These are phyloP conservation scores for Amylostereum areolatum DNA, from an alignment of 1,284 basidiomycete genomes.

Conservation along the genomic window DNA sequence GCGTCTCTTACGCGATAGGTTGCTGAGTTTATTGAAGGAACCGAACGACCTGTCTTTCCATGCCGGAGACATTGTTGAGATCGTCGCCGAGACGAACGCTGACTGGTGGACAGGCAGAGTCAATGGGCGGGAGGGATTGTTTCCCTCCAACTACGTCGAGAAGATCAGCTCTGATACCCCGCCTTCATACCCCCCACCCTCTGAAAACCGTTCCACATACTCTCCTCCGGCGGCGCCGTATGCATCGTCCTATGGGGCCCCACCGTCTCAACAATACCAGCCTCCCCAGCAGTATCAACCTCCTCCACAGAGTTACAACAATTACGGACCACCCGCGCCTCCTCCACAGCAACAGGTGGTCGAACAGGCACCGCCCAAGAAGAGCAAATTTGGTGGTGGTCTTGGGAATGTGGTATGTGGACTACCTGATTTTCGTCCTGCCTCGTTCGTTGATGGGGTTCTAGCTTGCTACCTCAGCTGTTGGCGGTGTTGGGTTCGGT, in stretches of 20 bases:
- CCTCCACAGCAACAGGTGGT: constrained; percentile 26
- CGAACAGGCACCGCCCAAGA: constrained; percentile 34
- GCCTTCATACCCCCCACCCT: constrained; percentile 10
- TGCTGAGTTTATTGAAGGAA: constrained; percentile 32
- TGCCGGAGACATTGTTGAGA: constrained; percentile 52
- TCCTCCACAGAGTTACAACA: constrained; percentile 24
- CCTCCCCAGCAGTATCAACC: constrained; percentile 28
- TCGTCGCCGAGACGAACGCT: constrained; percentile 51
- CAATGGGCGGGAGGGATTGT: constrained; percentile 54
- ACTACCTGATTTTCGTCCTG: constrained; percentile 2
- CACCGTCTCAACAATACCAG: constrained; percentile 4
- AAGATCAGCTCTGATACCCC: constrained; percentile 27
- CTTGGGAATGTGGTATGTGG: constrained; percentile 50
- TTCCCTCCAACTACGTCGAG: constrained; percentile 60
- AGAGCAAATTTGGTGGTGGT: constrained; percentile 55
- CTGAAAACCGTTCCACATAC: constrained; percentile 3
- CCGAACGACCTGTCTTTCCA: constrained; percentile 54
- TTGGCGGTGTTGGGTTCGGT: constrained; percentile 68
- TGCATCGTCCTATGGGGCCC: neutral
- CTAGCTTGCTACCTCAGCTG: constrained; percentile 62
- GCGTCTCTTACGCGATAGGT: neutral
- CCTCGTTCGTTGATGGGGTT: constrained; percentile 1
- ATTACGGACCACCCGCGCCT: constrained; percentile 7
- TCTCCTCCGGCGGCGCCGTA: neutral
- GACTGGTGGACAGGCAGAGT: constrained; percentile 64